Evolutionary conservation across 164 flowering plant species (phyloP), one percentile per base, ranked within the genome.

Genomic region (Vitis amurensis): DNA sequence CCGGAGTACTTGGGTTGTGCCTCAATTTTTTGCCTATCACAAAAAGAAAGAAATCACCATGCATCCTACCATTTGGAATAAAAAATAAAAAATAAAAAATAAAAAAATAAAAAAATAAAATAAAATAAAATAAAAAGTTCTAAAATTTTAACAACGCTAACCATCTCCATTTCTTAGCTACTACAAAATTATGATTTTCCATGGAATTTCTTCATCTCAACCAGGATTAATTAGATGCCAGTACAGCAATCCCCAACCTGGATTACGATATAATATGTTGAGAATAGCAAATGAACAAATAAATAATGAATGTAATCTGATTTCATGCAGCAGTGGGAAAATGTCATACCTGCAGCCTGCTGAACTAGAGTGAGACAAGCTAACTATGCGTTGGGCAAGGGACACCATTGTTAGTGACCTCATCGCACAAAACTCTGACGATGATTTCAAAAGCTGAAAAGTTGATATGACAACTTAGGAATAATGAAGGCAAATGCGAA

Each of bases 381-480:
- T 87, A 78, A 85, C 81, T 89, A 93, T 80, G 73, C 88, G 88
- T 67, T 91, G 98, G 62, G 98, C 91, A 73, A 96, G 90, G 82
- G 99, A 92, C 58, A 93, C 92, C 89, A 96, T 89, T 48, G 89
- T 83, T 72, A 93, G 66, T 51, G 98, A 93, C 72, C 97, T 88
- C 85, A 96, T 79, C 30, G 98, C 97, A 82, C 89, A 86, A 66
- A 91, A 96, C 80, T 93, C 99, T 50, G 97, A 79, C 56, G 99
- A 91, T 63, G 91, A 84, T 74, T 86, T 91, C 98, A 97, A 96
- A 65, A 96, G 87, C 99, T 96, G 91, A 77, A 82, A 87, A 60
- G 68, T 63, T 49, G 75, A 67, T 69, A 56, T 23, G 78, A 75
- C 64, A n/a, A 53, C 70, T 81, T 62, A 68, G 68, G 66, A 59